Evolutionary conservation across 2,329 filamentous ascomycete species (phyloP).

Genomic region (Zasmidium cellare): DNA sequence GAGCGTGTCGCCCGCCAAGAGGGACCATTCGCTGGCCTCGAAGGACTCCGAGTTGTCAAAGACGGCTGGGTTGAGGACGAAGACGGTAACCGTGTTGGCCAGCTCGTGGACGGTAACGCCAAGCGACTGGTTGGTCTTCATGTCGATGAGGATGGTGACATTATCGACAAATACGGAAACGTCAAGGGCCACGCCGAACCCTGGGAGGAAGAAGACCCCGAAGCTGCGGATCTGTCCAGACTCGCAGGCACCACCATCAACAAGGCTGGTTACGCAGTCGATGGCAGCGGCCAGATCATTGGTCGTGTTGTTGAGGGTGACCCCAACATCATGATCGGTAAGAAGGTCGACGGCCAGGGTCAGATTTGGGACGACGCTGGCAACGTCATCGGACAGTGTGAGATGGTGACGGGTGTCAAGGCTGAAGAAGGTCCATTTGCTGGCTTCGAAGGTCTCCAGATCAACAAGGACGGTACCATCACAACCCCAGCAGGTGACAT

Average conservation of each 20-base stretch:
- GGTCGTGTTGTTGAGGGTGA: conserved; percentile 61
- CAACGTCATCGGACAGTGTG: conserved; percentile 60
- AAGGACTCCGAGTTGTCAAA: conserved; percentile 65
- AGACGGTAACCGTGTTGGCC: conserved; percentile 75
- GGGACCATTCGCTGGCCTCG: conserved; percentile 69
- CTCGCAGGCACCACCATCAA: conserved; percentile 64
- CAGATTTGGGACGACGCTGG: conserved; percentile 65
- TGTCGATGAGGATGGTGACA: conserved; percentile 81
- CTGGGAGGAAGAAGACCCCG: conserved; percentile 51
- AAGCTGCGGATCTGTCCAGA: conserved; percentile 57
- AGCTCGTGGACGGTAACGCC: conserved; percentile 68
- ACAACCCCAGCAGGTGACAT: conserved; percentile 47
- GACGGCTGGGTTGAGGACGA: conserved; percentile 74
- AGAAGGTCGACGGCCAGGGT: conserved; percentile 63
- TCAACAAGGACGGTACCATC: conserved; percentile 60
- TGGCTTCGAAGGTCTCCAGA: conserved; percentile 57
- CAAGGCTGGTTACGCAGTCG: conserved; percentile 63
- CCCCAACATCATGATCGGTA: conserved; percentile 56
- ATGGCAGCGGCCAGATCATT: conserved; percentile 58
- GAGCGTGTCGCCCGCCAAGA: conserved; percentile 60
- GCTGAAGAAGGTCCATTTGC: conserved; percentile 59
- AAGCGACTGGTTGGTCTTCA: conserved; percentile 71
- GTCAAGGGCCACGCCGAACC: conserved; percentile 62
- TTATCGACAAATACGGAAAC: conserved; percentile 72
- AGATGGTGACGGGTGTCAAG: conserved; percentile 53